A percentile compares a stretch with the other conserved stretches of the same genome.
phyloP scores from a whole-genome alignment of 805 yeast genomes.

The Lachancea sp. region DNA sequence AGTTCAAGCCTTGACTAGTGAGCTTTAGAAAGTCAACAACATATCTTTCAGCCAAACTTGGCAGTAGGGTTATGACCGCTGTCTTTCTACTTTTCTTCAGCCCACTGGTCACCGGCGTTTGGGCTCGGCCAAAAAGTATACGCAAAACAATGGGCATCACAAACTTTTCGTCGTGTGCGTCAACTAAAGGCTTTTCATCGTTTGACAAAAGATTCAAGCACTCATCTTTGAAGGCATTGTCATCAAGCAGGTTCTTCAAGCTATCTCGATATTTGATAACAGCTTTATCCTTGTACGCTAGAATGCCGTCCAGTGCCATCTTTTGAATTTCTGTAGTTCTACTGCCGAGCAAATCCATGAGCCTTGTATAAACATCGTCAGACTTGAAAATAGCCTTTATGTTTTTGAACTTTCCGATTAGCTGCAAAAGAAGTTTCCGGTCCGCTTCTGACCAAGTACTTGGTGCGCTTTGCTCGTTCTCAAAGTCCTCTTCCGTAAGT shows the following conservation, averaged over 20 bases:
- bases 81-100: conserved; percentile 64
- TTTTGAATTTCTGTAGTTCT: conserved; percentile 59
- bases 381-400: conserved; percentile 49
- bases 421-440: conserved; percentile 48
- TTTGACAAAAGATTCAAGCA: conserved; percentile 51
- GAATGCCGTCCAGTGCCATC: conserved; percentile 60
- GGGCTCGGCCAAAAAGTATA: conserved; percentile 82
- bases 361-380: conserved; percentile 46
- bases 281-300: conserved; percentile 54
- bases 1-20: conserved; percentile 51
- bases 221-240: conserved; percentile 80
- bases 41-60: conserved; percentile 46
- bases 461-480: conserved; percentile 11
- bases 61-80: conserved; percentile 60
- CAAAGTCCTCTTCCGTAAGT: conserved; percentile 2
- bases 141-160: conserved; percentile 71
- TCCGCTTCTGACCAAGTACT: conserved; percentile 45
- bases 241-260: conserved; percentile 70
- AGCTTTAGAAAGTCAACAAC: conserved; percentile 55
- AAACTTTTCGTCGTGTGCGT: conserved; percentile 48
- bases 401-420: conserved; percentile 59
- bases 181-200: conserved; percentile 48
- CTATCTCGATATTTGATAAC: conserved; percentile 67
- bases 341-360: conserved; percentile 55
- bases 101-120: conserved; percentile 59